phyloP scores from a whole-genome alignment of 2,329 filamentous ascomycete species.

The Talaromyces piceae region DNA sequence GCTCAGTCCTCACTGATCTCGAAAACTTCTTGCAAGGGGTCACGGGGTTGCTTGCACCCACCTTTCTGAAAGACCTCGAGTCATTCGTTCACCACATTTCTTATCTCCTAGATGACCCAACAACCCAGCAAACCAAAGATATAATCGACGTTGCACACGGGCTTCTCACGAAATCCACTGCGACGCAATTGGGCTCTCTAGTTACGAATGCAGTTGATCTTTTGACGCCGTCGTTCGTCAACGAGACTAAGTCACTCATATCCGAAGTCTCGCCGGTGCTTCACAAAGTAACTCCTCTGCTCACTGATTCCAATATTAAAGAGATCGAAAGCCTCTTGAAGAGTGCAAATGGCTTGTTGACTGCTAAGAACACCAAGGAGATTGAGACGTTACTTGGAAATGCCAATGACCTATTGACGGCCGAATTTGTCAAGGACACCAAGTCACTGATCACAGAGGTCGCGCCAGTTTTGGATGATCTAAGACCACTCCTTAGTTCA shows the following conservation, averaged over 20 bases:
- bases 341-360: slow-evolving; percentile 25
- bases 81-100: slow-evolving; percentile 28
- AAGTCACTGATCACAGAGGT: slow-evolving; percentile 3
- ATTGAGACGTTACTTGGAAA: slow-evolving; percentile 14
- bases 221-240: slow-evolving; percentile 15
- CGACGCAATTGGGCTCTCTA: slow-evolving; percentile 1
- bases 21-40: slow-evolving; percentile 10
- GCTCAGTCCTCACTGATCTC: slow-evolving; percentile 9
- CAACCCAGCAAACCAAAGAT: slow-evolving; percentile 23
- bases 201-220: slow-evolving; percentile 6
- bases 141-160: slow-evolving; percentile 5
- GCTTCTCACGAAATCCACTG: slow-evolving; percentile 8
- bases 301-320: slow-evolving; percentile 9
- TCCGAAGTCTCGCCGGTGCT: slow-evolving; percentile 15
- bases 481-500: slow-evolving; percentile 6
- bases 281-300: slow-evolving; percentile 12
- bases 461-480: slow-evolving; percentile 5
- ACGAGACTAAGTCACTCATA: slow-evolving; percentile 12
- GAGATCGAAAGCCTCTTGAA: slow-evolving; percentile 15
- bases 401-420: slow-evolving; percentile 9
- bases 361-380: slow-evolving; percentile 23
- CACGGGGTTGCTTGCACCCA: slow-evolving; percentile 22
- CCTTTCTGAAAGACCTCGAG: slow-evolving; percentile 22
- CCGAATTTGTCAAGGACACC: slow-evolving; percentile 7
- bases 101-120: slow-evolving; percentile 26